Base-by-base conservation (phyloP, 371 early-diverging fungal genomes). In the Mucor irregularis region DNA sequence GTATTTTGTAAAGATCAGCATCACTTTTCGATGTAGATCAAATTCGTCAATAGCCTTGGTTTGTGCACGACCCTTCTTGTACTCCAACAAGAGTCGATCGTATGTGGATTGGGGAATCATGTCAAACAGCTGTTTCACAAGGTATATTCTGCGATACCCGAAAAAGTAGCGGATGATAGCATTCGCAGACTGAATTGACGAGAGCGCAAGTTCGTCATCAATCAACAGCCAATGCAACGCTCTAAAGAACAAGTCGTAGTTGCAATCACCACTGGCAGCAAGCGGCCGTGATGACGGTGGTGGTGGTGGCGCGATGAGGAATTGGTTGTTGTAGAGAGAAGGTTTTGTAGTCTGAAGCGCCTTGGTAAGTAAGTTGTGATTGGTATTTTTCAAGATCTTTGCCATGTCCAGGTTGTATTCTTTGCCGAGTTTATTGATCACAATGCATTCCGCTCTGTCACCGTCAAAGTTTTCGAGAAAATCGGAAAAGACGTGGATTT, bases 391-490 rank as follows among this genome's bases (percentile, higher is more conserved):
- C 13, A 61, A 54, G 4, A 50, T 55, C 8, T 39, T 30, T 1
- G 35, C 30, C 54, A 61, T 68, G 22, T 63, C 37, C 2, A 68
- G 38, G 0, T 34, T 43, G 28, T 47, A 50, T 17, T 64, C 45
- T 49, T 46, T 60, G 31, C 68, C 64, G 33, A 68, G 50, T 7
- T 51, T 54, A 26, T 51, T 22, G 9, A 68, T 29, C 13, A 68
- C 39, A 7, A 22, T 6, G 31, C 53, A 49, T 34, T 68, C 68
- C 6, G 63, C 58, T 11, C 51, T 46, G 17, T 68, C 68, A 17
- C 68, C 64, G 14, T 56, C 52, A 61, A 56, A 62, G 3, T 48
- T 54, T 39, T 65, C 25, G 5, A 69, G 53, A 40, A 69, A 69
- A 7, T 53, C 35, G n/a, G 66, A 65, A 16, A 53, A 61, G 1